phyloP scores from a whole-genome alignment of 2,329 filamentous ascomycete genomes.

The Aspergillus texensis region DNA sequence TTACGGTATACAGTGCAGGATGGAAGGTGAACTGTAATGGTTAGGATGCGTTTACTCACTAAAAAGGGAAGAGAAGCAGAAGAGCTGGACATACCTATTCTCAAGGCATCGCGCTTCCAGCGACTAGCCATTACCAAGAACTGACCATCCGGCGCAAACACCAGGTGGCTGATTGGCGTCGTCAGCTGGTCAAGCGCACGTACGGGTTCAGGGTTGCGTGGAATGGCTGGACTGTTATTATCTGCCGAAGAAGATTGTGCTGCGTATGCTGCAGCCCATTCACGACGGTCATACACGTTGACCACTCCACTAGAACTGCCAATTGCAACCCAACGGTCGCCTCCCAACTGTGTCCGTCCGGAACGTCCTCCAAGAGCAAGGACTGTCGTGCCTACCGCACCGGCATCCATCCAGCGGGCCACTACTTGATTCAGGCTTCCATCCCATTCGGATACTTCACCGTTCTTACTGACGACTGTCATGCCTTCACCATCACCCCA shows the following conservation, averaged over 20 bases:
- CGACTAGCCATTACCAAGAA: constrained; percentile 82
- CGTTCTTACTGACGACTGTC: constrained; percentile 80
- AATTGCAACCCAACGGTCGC: constrained; percentile 85
- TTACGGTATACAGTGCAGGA: constrained; percentile 94
- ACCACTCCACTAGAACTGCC: constrained; percentile 86
- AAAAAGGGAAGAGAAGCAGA: not conserved
- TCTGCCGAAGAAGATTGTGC: constrained; percentile 28
- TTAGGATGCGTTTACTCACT: constrained; percentile 2
- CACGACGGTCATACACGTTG: constrained; percentile 85
- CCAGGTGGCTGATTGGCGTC: constrained; percentile 76
- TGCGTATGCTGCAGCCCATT: constrained; percentile 54
- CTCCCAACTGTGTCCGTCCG: constrained; percentile 56
- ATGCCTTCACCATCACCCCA: constrained; percentile 83
- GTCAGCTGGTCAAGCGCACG: constrained; percentile 82
- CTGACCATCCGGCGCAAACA: constrained; percentile 88
- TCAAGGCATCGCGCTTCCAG: constrained; percentile 85
- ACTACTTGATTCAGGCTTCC: constrained; percentile 69
- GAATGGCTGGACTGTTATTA: constrained; percentile 53
- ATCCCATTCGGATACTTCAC: constrained; percentile 88
- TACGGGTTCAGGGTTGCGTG: constrained; percentile 69
- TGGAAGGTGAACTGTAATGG: constrained; percentile 71
- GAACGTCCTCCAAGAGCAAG: constrained; percentile 68
- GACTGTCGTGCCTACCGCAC: constrained; percentile 81
- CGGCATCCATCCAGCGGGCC: constrained; percentile 86
- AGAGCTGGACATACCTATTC: constrained; percentile 55